A percentile compares a stretch with the other conserved stretches of the same genome.
phyloP scores from a whole-genome alignment of 2,329 filamentous ascomycete genomes.

The Colletotrichum gigasporum region DNA sequence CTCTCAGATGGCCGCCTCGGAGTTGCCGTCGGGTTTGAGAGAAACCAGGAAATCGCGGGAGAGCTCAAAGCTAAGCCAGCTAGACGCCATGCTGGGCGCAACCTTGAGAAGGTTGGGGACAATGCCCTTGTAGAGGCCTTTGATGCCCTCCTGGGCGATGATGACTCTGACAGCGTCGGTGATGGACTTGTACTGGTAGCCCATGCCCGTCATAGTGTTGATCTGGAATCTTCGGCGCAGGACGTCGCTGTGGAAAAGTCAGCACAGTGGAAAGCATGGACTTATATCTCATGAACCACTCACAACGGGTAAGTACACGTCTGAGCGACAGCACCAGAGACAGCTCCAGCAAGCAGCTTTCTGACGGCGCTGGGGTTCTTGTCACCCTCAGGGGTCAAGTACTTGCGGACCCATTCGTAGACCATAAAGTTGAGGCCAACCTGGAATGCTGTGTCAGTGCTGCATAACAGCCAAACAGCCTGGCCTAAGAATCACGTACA shows the following conservation, averaged over 20 bases:
- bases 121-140: slow-evolving; percentile 94
- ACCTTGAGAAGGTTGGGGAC: slow-evolving; percentile 96
- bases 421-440: slow-evolving; percentile 99
- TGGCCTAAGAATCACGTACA: slow-evolving; percentile 55
- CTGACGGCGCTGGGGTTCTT: slow-evolving; percentile 81
- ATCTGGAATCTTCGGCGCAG: slow-evolving; percentile 95
- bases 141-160: slow-evolving; percentile 81
- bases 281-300: slow-evolving; percentile 48
- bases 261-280: slow-evolving; percentile 32
- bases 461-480: background rate
- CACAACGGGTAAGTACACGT: slow-evolving; percentile 99
- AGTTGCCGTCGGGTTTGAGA: slow-evolving; percentile 58
- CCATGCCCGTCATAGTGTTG: slow-evolving; percentile 99
- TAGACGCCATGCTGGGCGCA: slow-evolving; percentile 97
- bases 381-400: slow-evolving; percentile 88
- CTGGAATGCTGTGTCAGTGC: slow-evolving; percentile 50
- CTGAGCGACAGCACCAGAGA: slow-evolving; percentile 96
- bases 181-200: slow-evolving; percentile 92
- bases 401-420: slow-evolving; percentile 87
- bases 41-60: slow-evolving; percentile 85
- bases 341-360: slow-evolving; percentile 88
- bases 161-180: slow-evolving; percentile 86
- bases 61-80: slow-evolving; percentile 97
- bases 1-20: slow-evolving; percentile 30
- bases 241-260: slow-evolving; percentile 72